A percentile compares a stretch with the other conserved stretches of the same genome.
phyloP scores from a whole-genome alignment of 495 filamentous ascomycete genomes.

The Aspergillus nidulans region DNA sequence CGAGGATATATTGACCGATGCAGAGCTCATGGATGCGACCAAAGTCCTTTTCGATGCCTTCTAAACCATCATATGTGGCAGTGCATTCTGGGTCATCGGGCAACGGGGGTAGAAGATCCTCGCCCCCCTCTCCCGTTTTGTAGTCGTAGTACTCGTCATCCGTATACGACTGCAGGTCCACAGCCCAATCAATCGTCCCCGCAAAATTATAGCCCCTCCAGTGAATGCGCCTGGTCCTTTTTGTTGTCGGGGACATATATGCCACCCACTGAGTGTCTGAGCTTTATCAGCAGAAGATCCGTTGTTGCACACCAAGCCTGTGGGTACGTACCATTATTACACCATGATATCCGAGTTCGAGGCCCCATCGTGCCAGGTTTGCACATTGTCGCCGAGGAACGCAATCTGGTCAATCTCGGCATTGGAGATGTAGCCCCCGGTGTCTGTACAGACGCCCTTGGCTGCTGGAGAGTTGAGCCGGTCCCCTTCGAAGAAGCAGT shows the following conservation, averaged over 20 bases:
- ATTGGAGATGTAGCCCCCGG: conserved; percentile 25
- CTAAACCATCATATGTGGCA: too few species aligned
- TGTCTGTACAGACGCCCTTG: conserved; percentile 11
- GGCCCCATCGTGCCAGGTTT: conserved; percentile 4
- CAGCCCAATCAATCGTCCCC: conserved; percentile 39
- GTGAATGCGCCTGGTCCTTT: conserved; percentile 4
- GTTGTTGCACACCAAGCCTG: too few species aligned
- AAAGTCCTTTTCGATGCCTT: too few species aligned
- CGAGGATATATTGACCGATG: too few species aligned
- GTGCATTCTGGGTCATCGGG: too few species aligned
- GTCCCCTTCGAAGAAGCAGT: conserved; percentile 2
- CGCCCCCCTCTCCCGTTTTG: too few species aligned
- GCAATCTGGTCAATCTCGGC: conserved; percentile 13
- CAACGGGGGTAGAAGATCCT: too few species aligned
- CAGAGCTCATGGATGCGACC: too few species aligned
- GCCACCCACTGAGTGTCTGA: conserved; percentile 36
- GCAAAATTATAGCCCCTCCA: conserved; percentile 26
- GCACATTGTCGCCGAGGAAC: background rate
- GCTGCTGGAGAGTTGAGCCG: conserved; percentile 1
- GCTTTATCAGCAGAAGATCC: background rate
- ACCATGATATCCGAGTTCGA: conserved; percentile 34
- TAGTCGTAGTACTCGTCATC: background rate
- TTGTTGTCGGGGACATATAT: conserved; percentile 33
- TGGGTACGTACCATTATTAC: conserved; percentile 20
- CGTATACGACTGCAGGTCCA: conserved; percentile 24